These are phyloP conservation scores for Jasminum sambac DNA, from an alignment of 257 asterid species.

Conservation along the genomic window DNA sequence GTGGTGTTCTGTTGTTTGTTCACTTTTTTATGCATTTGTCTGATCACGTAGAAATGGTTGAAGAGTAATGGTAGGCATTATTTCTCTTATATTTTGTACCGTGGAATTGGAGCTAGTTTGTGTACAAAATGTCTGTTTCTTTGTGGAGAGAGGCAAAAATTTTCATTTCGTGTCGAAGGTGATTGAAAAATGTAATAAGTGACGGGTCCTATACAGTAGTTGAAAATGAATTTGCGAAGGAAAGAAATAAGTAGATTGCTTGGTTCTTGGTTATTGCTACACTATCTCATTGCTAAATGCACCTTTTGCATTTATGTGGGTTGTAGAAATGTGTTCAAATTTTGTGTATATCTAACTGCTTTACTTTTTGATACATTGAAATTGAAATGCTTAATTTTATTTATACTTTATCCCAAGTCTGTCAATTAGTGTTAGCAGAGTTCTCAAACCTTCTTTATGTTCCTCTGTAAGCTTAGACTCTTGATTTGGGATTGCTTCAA, in stretches of 20 bases:
- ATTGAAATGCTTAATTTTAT: background rate
- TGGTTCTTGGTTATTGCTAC: constrained; percentile 2
- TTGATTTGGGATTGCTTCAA: background rate
- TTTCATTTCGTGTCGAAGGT: too few relatives aligned
- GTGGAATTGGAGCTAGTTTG: background rate
- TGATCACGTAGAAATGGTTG: background rate
- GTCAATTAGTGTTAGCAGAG: background rate
- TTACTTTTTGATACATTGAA: constrained; percentile 1
- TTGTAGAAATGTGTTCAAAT: background rate
- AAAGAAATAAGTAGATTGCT: too few relatives aligned
- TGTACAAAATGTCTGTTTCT: background rate
- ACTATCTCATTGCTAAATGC: constrained; percentile 18
- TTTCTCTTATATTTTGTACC: background rate
- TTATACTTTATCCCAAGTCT: background rate
- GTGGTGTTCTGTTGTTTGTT: background rate
- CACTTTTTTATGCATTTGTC: background rate
- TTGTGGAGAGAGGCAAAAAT: background rate
- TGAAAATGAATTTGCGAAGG: too few relatives aligned
- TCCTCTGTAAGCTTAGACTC: background rate
- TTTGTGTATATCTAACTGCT: background rate
- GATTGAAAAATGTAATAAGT: too few relatives aligned
- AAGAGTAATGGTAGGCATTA: background rate
- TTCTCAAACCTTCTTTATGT: background rate
- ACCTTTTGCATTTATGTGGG: background rate
- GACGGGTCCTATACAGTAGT: too few relatives aligned